phyloP scores from a whole-genome alignment of 2,329 filamentous ascomycete genomes.

The Calonectria pauciramosa region DNA sequence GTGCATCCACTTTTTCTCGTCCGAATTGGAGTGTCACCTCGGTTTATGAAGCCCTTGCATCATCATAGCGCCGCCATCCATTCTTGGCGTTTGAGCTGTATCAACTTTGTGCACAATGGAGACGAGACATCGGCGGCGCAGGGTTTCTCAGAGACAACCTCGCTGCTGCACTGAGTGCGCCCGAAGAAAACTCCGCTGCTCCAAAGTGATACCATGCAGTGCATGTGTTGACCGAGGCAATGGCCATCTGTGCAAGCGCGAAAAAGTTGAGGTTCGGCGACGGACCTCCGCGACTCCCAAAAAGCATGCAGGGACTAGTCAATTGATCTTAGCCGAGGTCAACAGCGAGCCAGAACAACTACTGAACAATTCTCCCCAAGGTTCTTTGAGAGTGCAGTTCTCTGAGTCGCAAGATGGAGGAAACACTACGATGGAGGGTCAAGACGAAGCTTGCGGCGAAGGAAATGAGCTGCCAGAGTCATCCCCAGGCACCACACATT shows the following conservation, averaged over 20 bases:
- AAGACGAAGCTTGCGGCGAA: neutral
- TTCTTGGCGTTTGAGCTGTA: too few species aligned
- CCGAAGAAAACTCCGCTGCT: neutral
- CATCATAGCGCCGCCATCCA: neutral
- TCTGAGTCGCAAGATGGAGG: neutral
- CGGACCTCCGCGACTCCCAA: neutral
- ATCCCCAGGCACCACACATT: neutral
- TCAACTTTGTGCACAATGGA: neutral
- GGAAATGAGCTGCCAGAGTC: neutral
- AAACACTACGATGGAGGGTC: neutral
- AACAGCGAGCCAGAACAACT: too few species aligned
- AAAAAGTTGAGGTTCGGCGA: neutral
- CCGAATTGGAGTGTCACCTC: neutral
- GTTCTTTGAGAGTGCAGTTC: neutral
- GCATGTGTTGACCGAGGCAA: neutral
- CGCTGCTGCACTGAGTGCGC: neutral
- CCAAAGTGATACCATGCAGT: neutral
- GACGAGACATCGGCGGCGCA: neutral
- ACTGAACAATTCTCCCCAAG: neutral
- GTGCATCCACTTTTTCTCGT: neutral
- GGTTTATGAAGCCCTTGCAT: neutral
- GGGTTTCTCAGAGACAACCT: neutral
- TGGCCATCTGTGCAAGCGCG: neutral
- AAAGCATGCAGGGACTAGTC: neutral
- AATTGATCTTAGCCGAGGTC: neutral